Percentiles rank a stretch among this genome's conserved stretches.
Conservation (phyloP, 306 rosid species). For the Lablab purpureus region DNA sequence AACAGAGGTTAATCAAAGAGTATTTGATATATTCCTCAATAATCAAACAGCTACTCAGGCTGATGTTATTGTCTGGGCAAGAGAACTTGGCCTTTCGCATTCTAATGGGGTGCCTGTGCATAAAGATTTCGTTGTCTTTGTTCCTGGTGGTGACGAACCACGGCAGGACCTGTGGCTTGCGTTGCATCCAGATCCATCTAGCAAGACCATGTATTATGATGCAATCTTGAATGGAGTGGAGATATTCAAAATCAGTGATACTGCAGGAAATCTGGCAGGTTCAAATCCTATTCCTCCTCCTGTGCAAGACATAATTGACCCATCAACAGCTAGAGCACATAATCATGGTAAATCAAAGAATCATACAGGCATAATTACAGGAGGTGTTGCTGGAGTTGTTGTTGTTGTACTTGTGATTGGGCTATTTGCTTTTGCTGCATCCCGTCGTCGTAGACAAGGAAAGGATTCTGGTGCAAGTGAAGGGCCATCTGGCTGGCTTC, state of each 20-base stretch:
- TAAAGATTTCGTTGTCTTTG: constrained; percentile 67
- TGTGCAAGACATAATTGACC: constrained; percentile 58
- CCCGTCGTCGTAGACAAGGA: constrained; percentile 57
- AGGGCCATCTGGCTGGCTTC: constrained; percentile 99
- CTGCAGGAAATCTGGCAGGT: constrained; percentile 76
- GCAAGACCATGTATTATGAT: constrained; percentile 52
- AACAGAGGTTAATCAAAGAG: constrained; percentile 62
- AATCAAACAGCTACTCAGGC: constrained; percentile 72
- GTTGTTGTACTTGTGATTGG: constrained; percentile 65
- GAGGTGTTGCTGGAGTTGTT: constrained; percentile 72
- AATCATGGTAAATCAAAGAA: constrained; percentile 60
- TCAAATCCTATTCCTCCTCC: constrained; percentile 75
- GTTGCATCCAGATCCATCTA: constrained; percentile 59
- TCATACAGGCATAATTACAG: constrained; percentile 68
- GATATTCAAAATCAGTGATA: constrained; percentile 77
- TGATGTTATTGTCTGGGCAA: constrained; percentile 65
- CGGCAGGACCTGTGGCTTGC: constrained; percentile 80
- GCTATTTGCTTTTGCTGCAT: constrained; percentile 55
- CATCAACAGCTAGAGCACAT: constrained; percentile 55
- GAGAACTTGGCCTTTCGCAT: background rate
- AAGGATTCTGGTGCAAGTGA: constrained; percentile 81
- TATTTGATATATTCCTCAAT: constrained; percentile 66
- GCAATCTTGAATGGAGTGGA: constrained; percentile 86
- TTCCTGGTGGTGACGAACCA: constrained; percentile 63
- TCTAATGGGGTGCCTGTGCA: constrained; percentile 61